Conservation (phyloP, 768 basidiomycete species). For the Russula olivacea region DNA sequence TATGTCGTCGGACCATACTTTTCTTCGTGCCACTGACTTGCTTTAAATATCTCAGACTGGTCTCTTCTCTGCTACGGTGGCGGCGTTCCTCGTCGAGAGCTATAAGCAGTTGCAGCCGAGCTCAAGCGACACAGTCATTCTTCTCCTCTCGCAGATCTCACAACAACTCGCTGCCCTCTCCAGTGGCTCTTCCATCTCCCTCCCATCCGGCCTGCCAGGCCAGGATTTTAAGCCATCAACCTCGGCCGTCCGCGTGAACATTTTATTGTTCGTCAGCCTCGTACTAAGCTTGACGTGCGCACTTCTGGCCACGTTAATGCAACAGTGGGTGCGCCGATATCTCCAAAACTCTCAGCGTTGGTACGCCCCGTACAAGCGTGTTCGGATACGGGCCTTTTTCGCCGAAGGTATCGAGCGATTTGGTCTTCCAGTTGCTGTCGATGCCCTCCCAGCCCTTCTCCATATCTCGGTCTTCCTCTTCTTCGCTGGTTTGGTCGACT, state of each 20-base stretch:
- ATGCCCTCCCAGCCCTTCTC: conserved; percentile 22
- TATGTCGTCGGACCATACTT: conserved; percentile 3
- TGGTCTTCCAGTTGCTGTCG: conserved; percentile 20
- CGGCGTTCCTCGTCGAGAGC: conserved; percentile 27
- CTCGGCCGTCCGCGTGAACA: conserved; percentile 20
- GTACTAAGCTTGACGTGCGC: conserved; percentile 21
- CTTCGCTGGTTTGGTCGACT: conserved; percentile 23
- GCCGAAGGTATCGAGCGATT: conserved; percentile 21
- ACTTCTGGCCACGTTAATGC: conserved; percentile 23
- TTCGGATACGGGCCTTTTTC: conserved; percentile 23
- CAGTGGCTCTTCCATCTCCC: neutral
- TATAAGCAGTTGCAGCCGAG: conserved; percentile 24
- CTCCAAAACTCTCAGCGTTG: conserved; percentile 15
- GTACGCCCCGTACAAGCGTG: conserved; percentile 20
- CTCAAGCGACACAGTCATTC: conserved; percentile 12
- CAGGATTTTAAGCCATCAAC: conserved; percentile 1
- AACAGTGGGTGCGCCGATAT: conserved; percentile 24
- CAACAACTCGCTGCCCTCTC: conserved; percentile 20
- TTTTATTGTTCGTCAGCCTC: conserved; percentile 22
- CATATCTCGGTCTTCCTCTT: conserved; percentile 24
- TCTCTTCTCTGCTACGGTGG: conserved; percentile 28
- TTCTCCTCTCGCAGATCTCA: conserved; percentile 20
- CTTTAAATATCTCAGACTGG: conserved; percentile 24
- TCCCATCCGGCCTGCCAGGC: conserved; percentile 8
- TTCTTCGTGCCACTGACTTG: neutral